Base-by-base conservation (phyloP, 805 yeast species). In the Starmerella roubikii region DNA sequence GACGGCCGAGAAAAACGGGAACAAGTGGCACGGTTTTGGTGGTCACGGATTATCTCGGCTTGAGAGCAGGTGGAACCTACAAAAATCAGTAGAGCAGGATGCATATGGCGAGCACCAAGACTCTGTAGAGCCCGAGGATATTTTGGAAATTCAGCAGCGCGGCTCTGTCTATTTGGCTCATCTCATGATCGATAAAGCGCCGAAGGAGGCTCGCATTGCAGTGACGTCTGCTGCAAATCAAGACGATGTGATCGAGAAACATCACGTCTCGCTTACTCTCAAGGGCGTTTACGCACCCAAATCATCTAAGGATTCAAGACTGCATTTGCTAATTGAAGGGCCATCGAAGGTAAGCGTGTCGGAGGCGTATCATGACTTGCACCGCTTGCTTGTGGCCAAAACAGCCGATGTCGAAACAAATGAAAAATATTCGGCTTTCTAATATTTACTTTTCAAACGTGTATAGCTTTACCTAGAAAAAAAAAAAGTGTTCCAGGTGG, bases 21-120 rank as follows among this genome's bases (percentile, higher is more conserved):
- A 65, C 82, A 44, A 74, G 75, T 45, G 54, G 62, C 2, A 94
- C 93, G 98, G 98, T 0, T 91, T 85, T 62, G 93, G 95, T 3
- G 98, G 98, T 17, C 78, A 80, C 48, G 97, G 97, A 1, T 65
- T 86, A 37, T 88, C 78, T 32, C 78, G 78, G 45, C 61, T 86
- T 30, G 86, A 82, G 43, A 72, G 31, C 65, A 65, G 34, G 64
- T 68, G 33, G 62, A 71, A 43, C 63, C 62, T 39, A 41, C 67
- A 23, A 78, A 77, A 49, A 59, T 72, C 38, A 62, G 61, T 41
- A 63, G 70, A 8, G 70, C 32, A 32, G 10, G 38, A 9, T 2
- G 32, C 34, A 7, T 25, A 11, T 20, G 17, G 13, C 1, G 16
- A 33, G 3, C n/a, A 21, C 22, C 12, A 4, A 4, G 26, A 27